These are phyloP conservation scores for Arthrobotrys iridis DNA, from an alignment of 2,329 filamentous ascomycete genomes.

Conservation along the genomic window DNA sequence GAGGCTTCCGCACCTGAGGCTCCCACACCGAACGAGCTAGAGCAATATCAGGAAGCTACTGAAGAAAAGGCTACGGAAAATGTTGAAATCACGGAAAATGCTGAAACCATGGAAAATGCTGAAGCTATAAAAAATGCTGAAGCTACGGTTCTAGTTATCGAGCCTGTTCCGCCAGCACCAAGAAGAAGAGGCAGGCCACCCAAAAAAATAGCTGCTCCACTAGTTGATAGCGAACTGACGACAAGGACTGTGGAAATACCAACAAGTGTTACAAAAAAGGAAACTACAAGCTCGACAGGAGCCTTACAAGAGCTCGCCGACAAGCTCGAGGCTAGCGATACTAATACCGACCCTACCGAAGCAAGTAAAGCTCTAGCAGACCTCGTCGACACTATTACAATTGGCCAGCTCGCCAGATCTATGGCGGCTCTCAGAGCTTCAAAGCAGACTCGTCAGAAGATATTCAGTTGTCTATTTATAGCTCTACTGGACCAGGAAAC, in stretches of 20 bases:
- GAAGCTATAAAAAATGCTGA: neutral
- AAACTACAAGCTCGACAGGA: neutral
- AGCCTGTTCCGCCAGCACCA: neutral
- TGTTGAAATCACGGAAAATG: too few species aligned
- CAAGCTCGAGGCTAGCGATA: neutral
- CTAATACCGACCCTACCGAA: neutral
- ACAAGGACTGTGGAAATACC: neutral
- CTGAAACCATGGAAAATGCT: too few species aligned
- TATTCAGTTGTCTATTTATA: neutral
- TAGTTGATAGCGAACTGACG: neutral
- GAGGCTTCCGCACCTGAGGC: too few species aligned
- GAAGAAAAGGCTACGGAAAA: too few species aligned
- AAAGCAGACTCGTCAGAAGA: neutral
- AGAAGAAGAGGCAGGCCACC: conserved; percentile 2
- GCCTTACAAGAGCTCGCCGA: neutral
- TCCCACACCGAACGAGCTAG: too few species aligned
- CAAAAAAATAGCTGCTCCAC: neutral
- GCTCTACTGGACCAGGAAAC: neutral
- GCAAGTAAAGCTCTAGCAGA: neutral
- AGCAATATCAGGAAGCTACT: too few species aligned
- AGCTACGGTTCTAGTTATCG: neutral
- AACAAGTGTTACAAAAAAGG: too few species aligned
- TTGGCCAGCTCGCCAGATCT: neutral
- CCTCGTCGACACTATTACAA: neutral
- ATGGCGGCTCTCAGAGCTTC: neutral